Evolutionary conservation across 768 basidiomycete species (phyloP), one percentile per base, ranked within the genome.

Genomic region (Leucocoprinus leucothites): DNA sequence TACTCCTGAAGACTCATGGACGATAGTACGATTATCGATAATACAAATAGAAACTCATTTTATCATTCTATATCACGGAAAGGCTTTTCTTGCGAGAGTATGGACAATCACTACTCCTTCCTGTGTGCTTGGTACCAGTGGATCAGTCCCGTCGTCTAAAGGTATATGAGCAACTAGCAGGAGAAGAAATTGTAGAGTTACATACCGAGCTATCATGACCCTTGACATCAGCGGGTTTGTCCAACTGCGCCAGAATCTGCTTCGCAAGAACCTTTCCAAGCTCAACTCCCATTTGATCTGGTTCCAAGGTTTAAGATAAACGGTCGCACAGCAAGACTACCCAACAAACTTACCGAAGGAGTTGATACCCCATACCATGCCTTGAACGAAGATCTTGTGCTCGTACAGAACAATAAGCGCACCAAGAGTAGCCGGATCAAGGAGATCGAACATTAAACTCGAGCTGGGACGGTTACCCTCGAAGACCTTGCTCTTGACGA

Each of bases 211-310:
- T 87, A 66, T 98, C 97, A 65, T 98, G 97, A 4, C 89, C 91
- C 56, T 74, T 79, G 58, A 94, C 91, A 61, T 94, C 87, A 22
- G 75, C 79, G 8, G 91, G 85, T 56, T 78, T 82, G n/a, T 75
- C 84, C 43, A 98, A 85, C 71, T 97, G 94, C 1, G 84, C 80
- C 48, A 98, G 80, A 64, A 99, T 98, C 63, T 88, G 89, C 84
- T 98, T 98, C 1, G 97, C 97, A 42, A 99, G 83, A 3, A 95
- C 91, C 70, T 98, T 98, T 55, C 95, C 95, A 52, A 98, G 87
- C 71, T 98, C 96, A 61, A 98, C 96, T 69, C 97, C 97, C 95
- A 98, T 97, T 85, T 98, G 97, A 71, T 98, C 93, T 92, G 16
- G 14, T 38, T 38, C 38, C 5, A 34, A 13, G 31, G 13, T 13